Base-by-base conservation (phyloP, 768 basidiomycete species). In the Lentinula lateritia region DNA sequence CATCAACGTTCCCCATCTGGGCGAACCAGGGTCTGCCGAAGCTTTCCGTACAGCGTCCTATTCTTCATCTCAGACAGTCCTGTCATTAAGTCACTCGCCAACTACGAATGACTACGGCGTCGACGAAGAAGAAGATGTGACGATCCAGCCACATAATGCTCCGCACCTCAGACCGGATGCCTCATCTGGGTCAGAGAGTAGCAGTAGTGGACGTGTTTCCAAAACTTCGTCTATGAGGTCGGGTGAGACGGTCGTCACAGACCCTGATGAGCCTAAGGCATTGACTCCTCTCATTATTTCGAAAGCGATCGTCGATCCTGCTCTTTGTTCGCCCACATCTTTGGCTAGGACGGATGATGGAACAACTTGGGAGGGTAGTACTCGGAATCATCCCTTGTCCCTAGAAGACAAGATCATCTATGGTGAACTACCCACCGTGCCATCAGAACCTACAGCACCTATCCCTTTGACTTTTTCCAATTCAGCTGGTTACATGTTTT, bases 361-460 rank as follows among this genome's bases (percentile, higher is more conserved):
- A 39, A 84, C 83, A 15, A 83, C 80, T 50, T 87, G 82, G 82
- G 87, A 83, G 68, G 85, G 82, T 12, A 78, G 78, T 65, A 67
- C 70, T 23, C 73, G 70, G 18, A 70, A 72, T 57, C 75, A 75
- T 58, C 63, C 71, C 66, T 41, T 70, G 46, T 60, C 68, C 35
- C 66, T 84, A 63, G 86, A 83, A 67, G 84, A 84, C 63, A 85
- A 84, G 69, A 74, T 85, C 32, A 71, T 78, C 58, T 73, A 81
- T 66, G 85, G 82, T 54, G 78, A 83, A 23, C 68, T 84, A 6
- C 83, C 84, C 2, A 66, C 75, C 38, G 76, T 80, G 5, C 83
- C 86, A 15, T 65, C 71, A 18, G 72, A 70, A 54, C 50, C 50
- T 7, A 73, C 76, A 28, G 78, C 79, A 43, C 71, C 76, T 23